A percentile compares a stretch with the other conserved stretches of the same genome.
Evolutionary conservation across 495 filamentous ascomycete genomes (phyloP).

Genomic region (Podospora anserina): DNA sequence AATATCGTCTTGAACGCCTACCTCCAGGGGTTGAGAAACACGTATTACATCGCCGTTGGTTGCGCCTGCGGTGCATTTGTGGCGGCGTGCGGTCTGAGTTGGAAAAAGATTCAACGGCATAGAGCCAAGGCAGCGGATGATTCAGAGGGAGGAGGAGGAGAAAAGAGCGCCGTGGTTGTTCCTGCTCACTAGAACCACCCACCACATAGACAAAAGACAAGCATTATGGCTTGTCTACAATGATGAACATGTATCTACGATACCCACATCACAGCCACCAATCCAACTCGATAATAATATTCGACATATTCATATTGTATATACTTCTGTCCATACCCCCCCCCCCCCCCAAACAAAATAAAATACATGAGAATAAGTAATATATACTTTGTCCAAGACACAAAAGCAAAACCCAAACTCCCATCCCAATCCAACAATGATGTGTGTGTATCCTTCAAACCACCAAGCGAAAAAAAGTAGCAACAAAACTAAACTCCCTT

Average conservation of each 20-base stretch:
- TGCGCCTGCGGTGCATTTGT: conserved; percentile 41
- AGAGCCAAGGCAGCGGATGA: not conserved
- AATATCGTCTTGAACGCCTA: conserved; percentile 43
- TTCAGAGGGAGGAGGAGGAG: not conserved
- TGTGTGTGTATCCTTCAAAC: not conserved
- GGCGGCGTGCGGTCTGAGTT: conserved; percentile 37
- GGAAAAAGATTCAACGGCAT: conserved; percentile 47
- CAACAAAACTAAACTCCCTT: not conserved
- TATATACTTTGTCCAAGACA: not conserved
- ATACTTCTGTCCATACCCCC: not conserved
- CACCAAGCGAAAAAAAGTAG: not conserved
- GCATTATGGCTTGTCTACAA: not conserved
- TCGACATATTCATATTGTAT: not conserved
- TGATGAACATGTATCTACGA: not conserved
- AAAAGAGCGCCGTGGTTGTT: not conserved
- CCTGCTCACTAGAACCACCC: not conserved
- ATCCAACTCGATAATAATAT: not conserved
- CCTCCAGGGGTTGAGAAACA: conserved; percentile 41
- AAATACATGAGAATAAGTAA: not conserved
- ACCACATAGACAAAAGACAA: not conserved
- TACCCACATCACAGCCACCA: not conserved
- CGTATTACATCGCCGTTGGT: conserved; percentile 45
- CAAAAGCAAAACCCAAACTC: not conserved
- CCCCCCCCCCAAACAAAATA: not conserved
- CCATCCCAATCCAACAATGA: not conserved